Percentiles rank a stretch among this genome's conserved stretches.
Evolutionary conservation across 164 flowering plant genomes (phyloP).

Genomic region (Magnolia officinalis): DNA sequence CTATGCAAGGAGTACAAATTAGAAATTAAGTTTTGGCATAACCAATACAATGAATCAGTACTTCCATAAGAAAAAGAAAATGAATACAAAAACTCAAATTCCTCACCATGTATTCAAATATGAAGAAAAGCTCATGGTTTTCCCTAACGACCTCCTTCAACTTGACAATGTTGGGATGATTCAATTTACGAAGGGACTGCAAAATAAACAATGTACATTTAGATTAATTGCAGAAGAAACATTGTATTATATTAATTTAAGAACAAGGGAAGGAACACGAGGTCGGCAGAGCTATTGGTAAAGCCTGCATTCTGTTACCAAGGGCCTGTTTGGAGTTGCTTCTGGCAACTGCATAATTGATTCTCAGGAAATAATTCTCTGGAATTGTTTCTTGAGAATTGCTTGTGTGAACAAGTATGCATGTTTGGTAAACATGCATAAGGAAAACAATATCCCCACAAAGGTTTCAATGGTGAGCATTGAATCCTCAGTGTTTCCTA

Average conservation of each 20-base stretch:
- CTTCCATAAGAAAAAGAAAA: neutral
- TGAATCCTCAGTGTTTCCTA: no score
- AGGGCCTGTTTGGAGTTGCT: no score
- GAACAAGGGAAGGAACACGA: no score
- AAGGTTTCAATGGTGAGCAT: no score
- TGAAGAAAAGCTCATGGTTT: constrained; percentile 70
- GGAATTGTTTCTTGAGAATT: no score
- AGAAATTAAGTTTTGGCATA: no score
- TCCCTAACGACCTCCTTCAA: constrained; percentile 77
- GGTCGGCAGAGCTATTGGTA: neutral
- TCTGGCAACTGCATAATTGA: no score
- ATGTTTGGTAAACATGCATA: no score
- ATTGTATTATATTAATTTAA: neutral
- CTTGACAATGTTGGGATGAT: constrained; percentile 75
- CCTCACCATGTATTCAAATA: constrained; percentile 79
- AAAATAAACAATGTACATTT: constrained; percentile 2
- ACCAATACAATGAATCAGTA: neutral
- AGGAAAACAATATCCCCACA: no score
- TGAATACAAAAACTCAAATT: neutral
- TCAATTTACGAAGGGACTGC: constrained; percentile 76
- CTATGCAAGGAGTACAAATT: no score
- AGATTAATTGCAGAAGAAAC: neutral
- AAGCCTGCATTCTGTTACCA: neutral
- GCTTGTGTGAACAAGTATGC: no score
- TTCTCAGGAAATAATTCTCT: no score